These are phyloP conservation scores for Solanum tacnaense DNA, from an alignment of 257 asterid genomes.

Conservation along the genomic window DNA sequence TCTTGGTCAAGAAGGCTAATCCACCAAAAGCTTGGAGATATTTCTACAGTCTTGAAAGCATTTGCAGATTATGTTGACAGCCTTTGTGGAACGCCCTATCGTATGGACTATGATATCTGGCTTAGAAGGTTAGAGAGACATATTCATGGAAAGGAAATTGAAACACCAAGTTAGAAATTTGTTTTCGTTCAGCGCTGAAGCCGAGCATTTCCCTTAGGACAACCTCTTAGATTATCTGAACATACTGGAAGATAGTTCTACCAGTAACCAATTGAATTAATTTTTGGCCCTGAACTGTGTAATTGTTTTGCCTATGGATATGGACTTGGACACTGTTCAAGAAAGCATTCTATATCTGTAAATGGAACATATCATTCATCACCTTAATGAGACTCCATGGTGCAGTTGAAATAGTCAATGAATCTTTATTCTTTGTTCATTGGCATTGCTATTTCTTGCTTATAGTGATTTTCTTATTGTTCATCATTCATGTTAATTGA, in stretches of 20 bases:
- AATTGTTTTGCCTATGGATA: not conserved
- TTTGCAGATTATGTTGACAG: constrained; percentile 98
- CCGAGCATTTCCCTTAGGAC: not conserved
- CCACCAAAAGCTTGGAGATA: constrained; percentile 90
- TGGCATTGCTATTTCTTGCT: not conserved
- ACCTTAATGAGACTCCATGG: not conserved
- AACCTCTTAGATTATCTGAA: not conserved
- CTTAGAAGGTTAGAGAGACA: constrained; percentile 63
- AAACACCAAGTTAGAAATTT: constrained; percentile 18
- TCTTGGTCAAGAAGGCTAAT: constrained; percentile 91
- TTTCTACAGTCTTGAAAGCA: constrained; percentile 89
- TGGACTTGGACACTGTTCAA: not conserved
- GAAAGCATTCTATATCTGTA: not conserved
- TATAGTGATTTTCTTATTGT: not conserved
- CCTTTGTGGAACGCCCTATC: constrained; percentile 92
- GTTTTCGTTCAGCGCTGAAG: not conserved
- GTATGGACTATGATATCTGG: constrained; percentile 83
- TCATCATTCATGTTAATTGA: not conserved
- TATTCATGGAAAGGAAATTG: constrained; percentile 52
- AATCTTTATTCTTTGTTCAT: not conserved
- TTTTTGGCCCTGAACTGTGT: not conserved
- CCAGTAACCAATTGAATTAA: not conserved
- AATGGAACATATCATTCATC: not conserved
- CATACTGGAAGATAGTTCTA: not conserved
- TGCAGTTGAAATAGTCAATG: not conserved